A percentile compares a stretch with the other conserved stretches of the same genome.
These are phyloP conservation scores for Aspergillus coremiiformis DNA, from an alignment of 495 filamentous ascomycete species.

Conservation along the genomic window DNA sequence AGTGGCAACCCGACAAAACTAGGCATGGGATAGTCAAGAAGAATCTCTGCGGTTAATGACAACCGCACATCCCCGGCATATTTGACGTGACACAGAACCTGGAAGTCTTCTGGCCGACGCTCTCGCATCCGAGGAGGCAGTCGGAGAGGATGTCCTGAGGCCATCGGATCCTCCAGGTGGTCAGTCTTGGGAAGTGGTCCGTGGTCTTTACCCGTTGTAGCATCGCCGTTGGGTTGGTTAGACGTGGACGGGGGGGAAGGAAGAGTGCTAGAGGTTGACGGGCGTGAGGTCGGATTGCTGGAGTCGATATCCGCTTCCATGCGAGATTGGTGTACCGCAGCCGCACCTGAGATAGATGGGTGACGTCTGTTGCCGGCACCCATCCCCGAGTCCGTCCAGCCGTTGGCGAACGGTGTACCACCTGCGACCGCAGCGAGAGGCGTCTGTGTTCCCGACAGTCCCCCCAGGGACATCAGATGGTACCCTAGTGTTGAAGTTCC, in stretches of 20 bases:
- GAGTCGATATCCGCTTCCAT: constrained; percentile 28
- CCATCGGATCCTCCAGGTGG: constrained; percentile 15
- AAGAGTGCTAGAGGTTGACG: constrained; percentile 36
- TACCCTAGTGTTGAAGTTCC: constrained; percentile 86
- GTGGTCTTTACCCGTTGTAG: constrained; percentile 1
- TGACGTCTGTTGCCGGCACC: constrained; percentile 15
- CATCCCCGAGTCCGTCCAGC: constrained; percentile 40
- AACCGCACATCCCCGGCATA: constrained; percentile 81
- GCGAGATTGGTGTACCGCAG: constrained; percentile 4
- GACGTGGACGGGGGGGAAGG: constrained; percentile 29
- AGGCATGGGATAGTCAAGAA: constrained; percentile 96
- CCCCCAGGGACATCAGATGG: constrained; percentile 68
- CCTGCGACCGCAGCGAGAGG: constrained; percentile 84
- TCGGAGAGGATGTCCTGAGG: constrained; percentile 19
- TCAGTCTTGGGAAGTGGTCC: constrained; percentile 9
- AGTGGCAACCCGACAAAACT: constrained; percentile 91
- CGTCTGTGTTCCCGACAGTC: constrained; percentile 74
- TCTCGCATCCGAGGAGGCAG: constrained; percentile 36
- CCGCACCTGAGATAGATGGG: constrained; percentile 8
- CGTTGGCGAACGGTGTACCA: constrained; percentile 46
- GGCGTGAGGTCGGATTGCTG: constrained; percentile 33
- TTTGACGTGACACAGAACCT: constrained; percentile 80
- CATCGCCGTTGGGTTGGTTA: constrained; percentile 20
- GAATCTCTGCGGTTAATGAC: constrained; percentile 83
- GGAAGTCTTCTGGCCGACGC: constrained; percentile 56